These are phyloP conservation scores for Centaurea solstitialis DNA, from an alignment of 129 eudicot genomes.

Conservation along the genomic window DNA sequence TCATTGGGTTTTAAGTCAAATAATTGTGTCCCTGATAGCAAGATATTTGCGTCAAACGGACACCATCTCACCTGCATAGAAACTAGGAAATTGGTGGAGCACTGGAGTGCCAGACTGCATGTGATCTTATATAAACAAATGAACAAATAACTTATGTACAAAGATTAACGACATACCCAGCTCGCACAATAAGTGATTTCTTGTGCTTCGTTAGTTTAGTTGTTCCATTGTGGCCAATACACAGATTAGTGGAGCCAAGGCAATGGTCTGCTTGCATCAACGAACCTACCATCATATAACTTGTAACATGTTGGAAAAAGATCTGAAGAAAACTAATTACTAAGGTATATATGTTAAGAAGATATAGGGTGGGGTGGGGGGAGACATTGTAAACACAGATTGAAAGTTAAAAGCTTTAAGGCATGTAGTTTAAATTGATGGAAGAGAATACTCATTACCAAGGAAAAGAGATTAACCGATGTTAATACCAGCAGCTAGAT, in stretches of 20 bases:
- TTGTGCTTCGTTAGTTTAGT: conserved; percentile 25
- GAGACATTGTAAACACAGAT: background rate
- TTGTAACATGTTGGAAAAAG: conserved; percentile 15
- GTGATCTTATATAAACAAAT: background rate
- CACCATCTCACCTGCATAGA: background rate
- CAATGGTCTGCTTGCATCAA: conserved; percentile 36
- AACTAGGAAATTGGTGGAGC: background rate
- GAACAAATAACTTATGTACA: background rate
- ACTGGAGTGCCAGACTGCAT: background rate
- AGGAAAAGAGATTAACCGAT: no score
- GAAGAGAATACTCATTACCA: background rate
- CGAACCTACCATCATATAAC: conserved; percentile 20
- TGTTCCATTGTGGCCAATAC: conserved; percentile 23
- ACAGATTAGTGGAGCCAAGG: conserved; percentile 33
- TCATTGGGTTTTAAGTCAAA: background rate
- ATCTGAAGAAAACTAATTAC: background rate
- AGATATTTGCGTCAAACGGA: background rate
- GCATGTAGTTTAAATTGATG: background rate
- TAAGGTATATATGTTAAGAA: no score
- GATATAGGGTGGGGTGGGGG: no score
- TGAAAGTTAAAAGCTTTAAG: background rate
- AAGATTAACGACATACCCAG: conserved; percentile 31
- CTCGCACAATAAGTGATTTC: conserved; percentile 38
- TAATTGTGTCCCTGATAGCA: background rate
- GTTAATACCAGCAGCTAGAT: background rate